Evolutionary conservation across 257 asterid genomes (phyloP), one percentile per base, ranked within the genome.

Genomic region (Lycium ferocissimum): DNA sequence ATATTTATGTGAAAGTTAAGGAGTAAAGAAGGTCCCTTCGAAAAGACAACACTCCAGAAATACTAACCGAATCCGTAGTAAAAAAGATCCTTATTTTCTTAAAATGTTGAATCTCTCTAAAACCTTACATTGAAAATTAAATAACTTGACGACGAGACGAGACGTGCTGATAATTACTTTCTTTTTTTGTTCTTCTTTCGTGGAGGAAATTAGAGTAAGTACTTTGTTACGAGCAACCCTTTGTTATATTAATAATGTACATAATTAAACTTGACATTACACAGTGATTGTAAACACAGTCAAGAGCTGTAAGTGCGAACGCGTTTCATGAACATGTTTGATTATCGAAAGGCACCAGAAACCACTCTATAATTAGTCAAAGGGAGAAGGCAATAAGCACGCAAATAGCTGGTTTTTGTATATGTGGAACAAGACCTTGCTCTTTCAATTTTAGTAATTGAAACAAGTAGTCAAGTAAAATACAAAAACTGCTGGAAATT

Each of bases 311-410:
- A 57, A 5, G 63, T 17, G 22, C 9, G 11, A 69, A 69, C 56
- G 61, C 49, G 81, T 12, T 49, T 75, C 81, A 75, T 49, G 81
- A 75, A 47, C 43, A 3, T 75, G 6, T 49, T 20, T 49, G n/a
- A 72, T 47, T 75, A 20, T 20, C 49, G 43, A 49, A 20, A 20
- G 47, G 20, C 2, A 45, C 6, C 40, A 20, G 20, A 47, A 47
- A 49, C 20, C 80, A 73, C 80, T 11, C 18, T 18, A 47, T 72
- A 47, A 12, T 73, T 47, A 47, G n/a, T 3, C 61, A 47, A 47
- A 35, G 18, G 40, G 37, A 2, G 20, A 47, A 35, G 18, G 40
- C 15, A 2, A 72, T 72, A 47, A 20, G 40, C 40, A 47, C 40
- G 40, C 12, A 73, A 73, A 45, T 73, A 10, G 38, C 59, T 17